These are phyloP conservation scores for Neurospora hispaniola DNA, from an alignment of 495 filamentous ascomycete genomes.

Conservation along the genomic window DNA sequence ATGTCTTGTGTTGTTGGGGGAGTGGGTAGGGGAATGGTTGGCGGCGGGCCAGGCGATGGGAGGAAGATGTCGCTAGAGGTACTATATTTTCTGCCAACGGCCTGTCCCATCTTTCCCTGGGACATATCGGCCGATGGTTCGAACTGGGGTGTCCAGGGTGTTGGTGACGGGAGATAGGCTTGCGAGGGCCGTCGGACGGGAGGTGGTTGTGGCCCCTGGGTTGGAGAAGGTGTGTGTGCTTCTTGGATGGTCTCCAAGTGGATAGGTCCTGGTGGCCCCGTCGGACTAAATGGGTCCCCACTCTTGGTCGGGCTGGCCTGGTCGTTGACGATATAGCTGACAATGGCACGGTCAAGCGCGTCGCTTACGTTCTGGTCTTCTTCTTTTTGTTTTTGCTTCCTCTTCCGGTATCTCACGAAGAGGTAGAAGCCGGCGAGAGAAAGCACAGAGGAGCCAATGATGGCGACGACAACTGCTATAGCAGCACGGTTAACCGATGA, in stretches of 20 bases:
- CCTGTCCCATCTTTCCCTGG: neutral
- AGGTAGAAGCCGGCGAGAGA: slow-evolving; percentile 15
- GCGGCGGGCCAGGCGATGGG: neutral
- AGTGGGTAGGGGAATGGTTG: neutral
- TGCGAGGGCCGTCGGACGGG: neutral
- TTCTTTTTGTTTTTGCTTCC: slow-evolving; percentile 9
- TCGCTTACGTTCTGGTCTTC: slow-evolving; percentile 14
- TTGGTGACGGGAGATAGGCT: neutral
- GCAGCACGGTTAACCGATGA: slow-evolving; percentile 7
- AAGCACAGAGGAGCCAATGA: slow-evolving; percentile 12
- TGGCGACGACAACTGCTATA: slow-evolving; percentile 11
- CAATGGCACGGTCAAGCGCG: slow-evolving; percentile 19
- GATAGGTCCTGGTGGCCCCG: neutral
- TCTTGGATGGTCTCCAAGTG: neutral
- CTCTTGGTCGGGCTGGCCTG: slow-evolving; percentile 3
- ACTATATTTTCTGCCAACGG: neutral
- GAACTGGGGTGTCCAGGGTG: neutral
- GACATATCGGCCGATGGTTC: neutral
- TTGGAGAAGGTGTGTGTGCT: neutral
- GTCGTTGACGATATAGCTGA: slow-evolving; percentile 22
- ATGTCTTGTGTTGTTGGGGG: neutral
- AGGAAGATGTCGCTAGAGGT: neutral
- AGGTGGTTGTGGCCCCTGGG: neutral
- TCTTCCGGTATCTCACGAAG: slow-evolving; percentile 9
- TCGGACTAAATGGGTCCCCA: neutral